A percentile compares a stretch with the other conserved stretches of the same genome.
These are phyloP conservation scores for Entomortierella beljakovae DNA, from an alignment of 192 early-diverging fungal genomes.

Conservation along the genomic window DNA sequence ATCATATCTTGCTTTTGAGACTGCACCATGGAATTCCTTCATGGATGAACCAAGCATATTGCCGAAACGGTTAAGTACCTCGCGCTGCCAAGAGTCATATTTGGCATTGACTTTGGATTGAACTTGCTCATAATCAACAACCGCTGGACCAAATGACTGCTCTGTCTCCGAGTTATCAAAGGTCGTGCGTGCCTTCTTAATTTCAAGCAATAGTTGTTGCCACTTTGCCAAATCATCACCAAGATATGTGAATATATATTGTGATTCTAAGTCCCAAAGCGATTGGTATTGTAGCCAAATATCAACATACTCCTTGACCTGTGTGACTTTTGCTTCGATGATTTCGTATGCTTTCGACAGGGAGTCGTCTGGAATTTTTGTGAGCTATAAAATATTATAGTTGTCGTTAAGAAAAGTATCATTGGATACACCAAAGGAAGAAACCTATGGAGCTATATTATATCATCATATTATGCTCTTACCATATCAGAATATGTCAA, in stretches of 20 bases:
- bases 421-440: neutral
- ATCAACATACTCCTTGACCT: constrained; percentile 87
- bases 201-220: constrained; percentile 94
- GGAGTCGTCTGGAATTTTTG: constrained; percentile 73
- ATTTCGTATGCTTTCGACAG: constrained; percentile 84
- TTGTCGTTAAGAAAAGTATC: neutral
- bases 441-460: too few relatives aligned
- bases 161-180: constrained; percentile 97
- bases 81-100: constrained; percentile 98
- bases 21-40: constrained; percentile 78
- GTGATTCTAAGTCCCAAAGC: constrained; percentile 96
- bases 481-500: constrained; percentile 75
- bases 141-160: constrained; percentile 85
- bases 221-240: constrained; percentile 91
- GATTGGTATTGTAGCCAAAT: constrained; percentile 99
- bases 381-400: constrained; percentile 52
- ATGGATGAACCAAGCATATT: constrained; percentile 82
- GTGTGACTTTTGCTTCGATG: constrained; percentile 81
- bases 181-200: constrained; percentile 91
- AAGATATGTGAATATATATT: constrained; percentile 82
- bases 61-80: constrained; percentile 94
- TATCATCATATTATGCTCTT: neutral
- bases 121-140: constrained; percentile 98
- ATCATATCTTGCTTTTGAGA: constrained; percentile 83
- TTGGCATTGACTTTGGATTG: constrained; percentile 97